Evolutionary conservation across 495 filamentous ascomycete genomes (phyloP).

Genomic region (Talaromyces thailandensis): DNA sequence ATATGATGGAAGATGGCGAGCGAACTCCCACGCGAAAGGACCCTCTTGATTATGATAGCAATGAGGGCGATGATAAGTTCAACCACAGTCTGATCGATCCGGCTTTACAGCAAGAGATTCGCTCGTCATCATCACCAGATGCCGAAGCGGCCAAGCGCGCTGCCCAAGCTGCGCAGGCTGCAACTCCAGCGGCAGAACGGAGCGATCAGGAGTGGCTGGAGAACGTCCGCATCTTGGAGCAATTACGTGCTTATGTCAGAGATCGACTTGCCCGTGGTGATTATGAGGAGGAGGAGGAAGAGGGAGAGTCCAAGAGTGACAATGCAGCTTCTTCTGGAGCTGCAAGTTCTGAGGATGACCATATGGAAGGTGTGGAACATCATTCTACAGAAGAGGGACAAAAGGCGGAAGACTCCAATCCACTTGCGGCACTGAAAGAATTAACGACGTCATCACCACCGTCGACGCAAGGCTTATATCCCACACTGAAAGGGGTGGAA

Average conservation of each 20-base stretch:
- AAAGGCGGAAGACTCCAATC: conserved; percentile 2
- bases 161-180: conserved; percentile 35
- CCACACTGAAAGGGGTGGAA: conserved; percentile 33
- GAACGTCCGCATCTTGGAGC: conserved; percentile 72
- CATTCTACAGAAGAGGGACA: neutral
- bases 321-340: neutral
- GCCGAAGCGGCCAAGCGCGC: conserved; percentile 34
- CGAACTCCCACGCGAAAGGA: conserved; percentile 34
- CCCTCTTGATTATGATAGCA: conserved; percentile 22
- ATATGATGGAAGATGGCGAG: conserved; percentile 46
- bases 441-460: neutral
- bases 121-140: conserved; percentile 24
- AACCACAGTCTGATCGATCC: conserved; percentile 46
- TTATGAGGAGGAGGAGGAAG: conserved; percentile 37
- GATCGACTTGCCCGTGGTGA: conserved; percentile 55
- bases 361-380: conserved; percentile 34
- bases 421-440: neutral
- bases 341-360: conserved; percentile 7
- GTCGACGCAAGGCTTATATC: conserved; percentile 28
- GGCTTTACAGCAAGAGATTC: conserved; percentile 27
- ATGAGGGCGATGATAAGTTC: conserved; percentile 34
- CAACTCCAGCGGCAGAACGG: conserved; percentile 37
- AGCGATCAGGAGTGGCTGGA: conserved; percentile 73
- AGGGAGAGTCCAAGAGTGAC: neutral
- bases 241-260: conserved; percentile 58